Evolutionary conservation across 1,284 basidiomycete species (phyloP).

Genomic region (Marasmius fiardii): DNA sequence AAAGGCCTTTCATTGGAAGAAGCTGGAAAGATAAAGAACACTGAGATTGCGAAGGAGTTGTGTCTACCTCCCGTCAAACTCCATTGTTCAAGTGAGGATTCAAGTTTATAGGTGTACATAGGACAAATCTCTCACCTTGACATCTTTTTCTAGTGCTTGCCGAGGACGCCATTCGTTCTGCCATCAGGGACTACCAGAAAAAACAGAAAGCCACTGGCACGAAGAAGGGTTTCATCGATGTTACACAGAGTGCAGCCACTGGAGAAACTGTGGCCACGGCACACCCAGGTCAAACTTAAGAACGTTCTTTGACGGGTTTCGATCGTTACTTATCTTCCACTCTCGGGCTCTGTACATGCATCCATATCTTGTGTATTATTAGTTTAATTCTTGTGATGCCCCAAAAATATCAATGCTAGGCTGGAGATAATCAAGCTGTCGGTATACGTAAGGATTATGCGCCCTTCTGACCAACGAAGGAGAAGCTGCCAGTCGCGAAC

Average conservation of each 20-base stretch:
- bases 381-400: background rate
- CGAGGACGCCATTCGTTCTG: slow-evolving; percentile 96
- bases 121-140: slow-evolving; percentile 15
- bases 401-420: background rate
- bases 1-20: slow-evolving; percentile 93
- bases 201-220: slow-evolving; percentile 63
- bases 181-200: slow-evolving; percentile 87
- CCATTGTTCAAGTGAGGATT: slow-evolving; percentile 75
- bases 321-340: background rate
- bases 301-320: slow-evolving; percentile 4
- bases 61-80: slow-evolving; percentile 96
- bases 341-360: slow-evolving; percentile 2
- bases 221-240: slow-evolving; percentile 71
- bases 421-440: background rate
- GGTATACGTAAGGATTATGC: background rate
- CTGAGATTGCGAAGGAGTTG: slow-evolving; percentile 97
- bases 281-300: slow-evolving; percentile 42
- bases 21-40: slow-evolving; percentile 97
- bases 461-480: slow-evolving; percentile 67
- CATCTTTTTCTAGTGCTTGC: slow-evolving; percentile 70
- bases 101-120: slow-evolving; percentile 9
- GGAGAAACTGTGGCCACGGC: slow-evolving; percentile 66
- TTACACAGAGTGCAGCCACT: slow-evolving; percentile 65
- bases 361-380: slow-evolving; percentile 11
- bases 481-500: slow-evolving; percentile 87